Evolutionary conservation across 1,284 basidiomycete species (phyloP).

Genomic region (Meripilus lineatus): DNA sequence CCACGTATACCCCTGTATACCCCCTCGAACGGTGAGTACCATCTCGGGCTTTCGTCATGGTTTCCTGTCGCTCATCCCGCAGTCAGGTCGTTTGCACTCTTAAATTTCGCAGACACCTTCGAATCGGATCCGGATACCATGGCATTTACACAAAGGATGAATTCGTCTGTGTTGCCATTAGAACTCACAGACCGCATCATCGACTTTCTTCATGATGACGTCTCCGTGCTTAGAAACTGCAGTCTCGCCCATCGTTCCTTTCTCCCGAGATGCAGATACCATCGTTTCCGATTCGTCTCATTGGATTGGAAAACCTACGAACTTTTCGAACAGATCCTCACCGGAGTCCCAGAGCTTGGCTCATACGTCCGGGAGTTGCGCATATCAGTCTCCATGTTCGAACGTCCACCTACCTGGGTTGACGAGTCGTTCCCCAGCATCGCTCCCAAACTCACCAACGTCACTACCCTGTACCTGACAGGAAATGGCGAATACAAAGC

Average conservation of each 20-base stretch:
- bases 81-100: no score
- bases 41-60: no score
- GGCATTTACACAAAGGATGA: no score
- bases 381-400: constrained; percentile 12
- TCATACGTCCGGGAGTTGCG: constrained; percentile 13
- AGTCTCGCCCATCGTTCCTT: constrained; percentile 27
- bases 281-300: constrained; percentile 13
- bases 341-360: constrained; percentile 9
- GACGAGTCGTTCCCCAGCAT: constrained; percentile 10
- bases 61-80: no score
- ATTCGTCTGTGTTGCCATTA: no score
- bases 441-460: constrained; percentile 12
- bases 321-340: constrained; percentile 10
- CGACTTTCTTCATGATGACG: constrained; percentile 19
- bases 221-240: constrained; percentile 21
- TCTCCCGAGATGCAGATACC: constrained; percentile 25
- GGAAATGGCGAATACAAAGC: constrained; percentile 12
- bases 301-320: constrained; percentile 9
- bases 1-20: no score
- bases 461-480: constrained; percentile 8
- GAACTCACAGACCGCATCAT: constrained; percentile 17
- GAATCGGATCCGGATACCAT: no score
- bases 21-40: no score
- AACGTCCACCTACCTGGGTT: constrained; percentile 13
- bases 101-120: no score